Percentiles rank a stretch among this genome's conserved stretches.
phyloP scores from a whole-genome alignment of 495 filamentous ascomycete genomes.

The Thermochaetoides thermophila region DNA sequence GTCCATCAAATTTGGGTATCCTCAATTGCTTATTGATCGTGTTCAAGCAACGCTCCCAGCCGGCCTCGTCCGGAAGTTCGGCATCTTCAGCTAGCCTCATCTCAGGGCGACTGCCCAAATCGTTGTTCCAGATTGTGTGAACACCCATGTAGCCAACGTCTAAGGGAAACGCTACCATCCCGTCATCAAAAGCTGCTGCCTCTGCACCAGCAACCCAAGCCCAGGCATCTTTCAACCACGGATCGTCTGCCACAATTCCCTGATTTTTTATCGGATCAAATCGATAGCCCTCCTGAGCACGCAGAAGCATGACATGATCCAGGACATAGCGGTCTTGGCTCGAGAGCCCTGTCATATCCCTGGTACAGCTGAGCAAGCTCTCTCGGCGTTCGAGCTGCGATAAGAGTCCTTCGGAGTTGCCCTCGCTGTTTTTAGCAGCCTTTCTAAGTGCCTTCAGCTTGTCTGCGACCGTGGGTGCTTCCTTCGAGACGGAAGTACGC shows the following conservation, averaged over 20 bases:
- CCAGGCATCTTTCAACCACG: slow-evolving; percentile 66
- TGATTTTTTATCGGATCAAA: slow-evolving; percentile 60
- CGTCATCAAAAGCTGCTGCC: slow-evolving; percentile 44
- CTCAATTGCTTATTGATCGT: slow-evolving; percentile 28
- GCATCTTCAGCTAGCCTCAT: slow-evolving; percentile 28
- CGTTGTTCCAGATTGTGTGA: slow-evolving; percentile 61
- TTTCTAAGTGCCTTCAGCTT: slow-evolving; percentile 25
- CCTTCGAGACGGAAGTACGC: slow-evolving; percentile 10
- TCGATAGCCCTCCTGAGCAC: slow-evolving; percentile 58
- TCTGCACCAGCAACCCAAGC: slow-evolving; percentile 56
- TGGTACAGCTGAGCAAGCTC: slow-evolving; percentile 30
- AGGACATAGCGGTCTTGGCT: slow-evolving; percentile 23
- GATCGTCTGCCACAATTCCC: slow-evolving; percentile 52
- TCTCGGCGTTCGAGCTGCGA: slow-evolving; percentile 32
- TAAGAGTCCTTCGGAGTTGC: slow-evolving; percentile 6
- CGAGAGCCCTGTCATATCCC: slow-evolving; percentile 23
- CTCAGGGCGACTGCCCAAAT: slow-evolving; percentile 36
- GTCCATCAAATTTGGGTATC: slow-evolving; percentile 27
- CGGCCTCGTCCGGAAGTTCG: slow-evolving; percentile 23
- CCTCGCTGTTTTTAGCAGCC: slow-evolving; percentile 7
- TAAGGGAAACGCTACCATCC: slow-evolving; percentile 58
- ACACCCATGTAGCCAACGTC: slow-evolving; percentile 84
- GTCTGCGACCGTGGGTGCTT: slow-evolving; percentile 22
- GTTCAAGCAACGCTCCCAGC: slow-evolving; percentile 36
- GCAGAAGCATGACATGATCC: slow-evolving; percentile 32